phyloP scores from a whole-genome alignment of 805 yeast genomes.

The Saturnispora halmiae region DNA sequence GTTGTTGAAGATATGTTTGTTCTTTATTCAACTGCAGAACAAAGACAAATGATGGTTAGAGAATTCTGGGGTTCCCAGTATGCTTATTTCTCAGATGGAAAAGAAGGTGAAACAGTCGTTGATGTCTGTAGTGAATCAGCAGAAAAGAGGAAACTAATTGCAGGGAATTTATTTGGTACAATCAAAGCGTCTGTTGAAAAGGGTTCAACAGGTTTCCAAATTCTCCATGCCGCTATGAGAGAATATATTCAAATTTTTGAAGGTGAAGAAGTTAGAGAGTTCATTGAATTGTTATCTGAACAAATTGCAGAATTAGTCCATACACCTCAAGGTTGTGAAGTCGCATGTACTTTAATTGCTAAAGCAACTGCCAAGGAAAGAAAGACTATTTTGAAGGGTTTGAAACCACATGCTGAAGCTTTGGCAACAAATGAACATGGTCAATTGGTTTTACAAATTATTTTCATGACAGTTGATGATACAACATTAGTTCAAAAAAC shows the following conservation, averaged over 20 bases:
- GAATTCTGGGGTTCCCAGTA: slow-evolving; percentile 97
- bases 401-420: slow-evolving; percentile 68
- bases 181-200: slow-evolving; percentile 87
- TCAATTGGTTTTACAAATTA: slow-evolving; percentile 64
- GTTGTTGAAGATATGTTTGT: slow-evolving; percentile 90
- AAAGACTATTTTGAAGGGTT: slow-evolving; percentile 60
- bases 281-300: slow-evolving; percentile 74
- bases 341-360: slow-evolving; percentile 73
- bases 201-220: slow-evolving; percentile 94
- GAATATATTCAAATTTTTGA: slow-evolving; percentile 72
- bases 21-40: slow-evolving; percentile 74
- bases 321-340: slow-evolving; percentile 90
- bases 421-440: slow-evolving; percentile 82
- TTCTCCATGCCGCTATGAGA: slow-evolving; percentile 91
- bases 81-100: slow-evolving; percentile 78
- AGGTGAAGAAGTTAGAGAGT: slow-evolving; percentile 62
- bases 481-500: slow-evolving; percentile 75
- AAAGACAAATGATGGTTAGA: slow-evolving; percentile 81
- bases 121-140: slow-evolving; percentile 60
- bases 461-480: slow-evolving; percentile 86
- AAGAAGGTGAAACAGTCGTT: slow-evolving; percentile 49
- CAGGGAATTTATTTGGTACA: slow-evolving; percentile 70
- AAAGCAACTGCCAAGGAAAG: slow-evolving; percentile 88
- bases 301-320: slow-evolving; percentile 93
- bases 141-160: slow-evolving; percentile 69